These are phyloP conservation scores for Clonostachys chloroleuca DNA, from an alignment of 2,329 filamentous ascomycete species.

Conservation along the genomic window DNA sequence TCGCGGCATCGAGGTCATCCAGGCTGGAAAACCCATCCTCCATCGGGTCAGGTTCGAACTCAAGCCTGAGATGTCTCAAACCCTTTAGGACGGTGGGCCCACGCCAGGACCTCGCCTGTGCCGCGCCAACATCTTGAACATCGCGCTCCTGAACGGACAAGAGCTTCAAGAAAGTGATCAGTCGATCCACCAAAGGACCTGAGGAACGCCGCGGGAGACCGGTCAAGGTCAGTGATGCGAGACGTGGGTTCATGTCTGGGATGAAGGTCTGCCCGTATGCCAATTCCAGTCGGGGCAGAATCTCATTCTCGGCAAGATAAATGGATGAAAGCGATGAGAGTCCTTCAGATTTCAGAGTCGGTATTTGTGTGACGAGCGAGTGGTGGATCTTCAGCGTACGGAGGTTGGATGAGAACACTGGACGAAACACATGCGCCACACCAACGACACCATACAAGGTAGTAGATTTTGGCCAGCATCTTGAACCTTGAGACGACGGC, in stretches of 20 bases:
- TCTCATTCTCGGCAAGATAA: constrained; percentile 37
- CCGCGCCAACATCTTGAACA: constrained; percentile 24
- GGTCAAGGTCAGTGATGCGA: constrained; percentile 48
- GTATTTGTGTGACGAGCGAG: constrained; percentile 52
- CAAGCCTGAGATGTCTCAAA: constrained; percentile 47
- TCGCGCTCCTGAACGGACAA: constrained; percentile 42
- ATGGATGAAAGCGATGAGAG: constrained; percentile 26
- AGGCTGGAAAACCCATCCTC: constrained; percentile 24
- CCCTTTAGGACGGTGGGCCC: constrained; percentile 40
- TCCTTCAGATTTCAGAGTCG: constrained; percentile 32
- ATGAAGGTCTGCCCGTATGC: constrained; percentile 42
- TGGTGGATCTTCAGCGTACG: constrained; percentile 52
- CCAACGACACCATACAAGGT: constrained; percentile 38
- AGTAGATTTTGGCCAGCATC: constrained; percentile 18
- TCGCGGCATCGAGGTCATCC: constrained; percentile 32
- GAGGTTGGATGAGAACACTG: constrained; percentile 48
- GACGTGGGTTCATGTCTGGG: constrained; percentile 52
- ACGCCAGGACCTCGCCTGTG: constrained; percentile 17
- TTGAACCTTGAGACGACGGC: constrained; percentile 1
- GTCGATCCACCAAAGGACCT: constrained; percentile 41
- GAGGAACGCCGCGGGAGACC: constrained; percentile 47
- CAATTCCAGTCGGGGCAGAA: constrained; percentile 35
- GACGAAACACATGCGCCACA: constrained; percentile 41
- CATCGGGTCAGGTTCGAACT: constrained; percentile 42
- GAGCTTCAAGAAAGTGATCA: constrained; percentile 41